A percentile compares a stretch with the other conserved stretches of the same genome.
phyloP scores from a whole-genome alignment of 305 asterid species.

The Lippia alba region DNA sequence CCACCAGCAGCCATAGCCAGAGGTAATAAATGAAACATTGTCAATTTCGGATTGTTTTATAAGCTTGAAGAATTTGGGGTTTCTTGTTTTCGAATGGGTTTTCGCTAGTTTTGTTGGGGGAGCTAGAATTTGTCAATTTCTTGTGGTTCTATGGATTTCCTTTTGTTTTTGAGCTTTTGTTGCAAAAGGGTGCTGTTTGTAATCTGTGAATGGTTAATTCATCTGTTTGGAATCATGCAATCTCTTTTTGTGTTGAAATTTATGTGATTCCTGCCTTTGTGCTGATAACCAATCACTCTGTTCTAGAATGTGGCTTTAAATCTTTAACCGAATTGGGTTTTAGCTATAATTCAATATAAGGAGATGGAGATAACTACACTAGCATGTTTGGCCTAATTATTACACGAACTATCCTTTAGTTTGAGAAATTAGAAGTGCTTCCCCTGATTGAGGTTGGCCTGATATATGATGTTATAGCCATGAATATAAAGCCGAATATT shows the following conservation, averaged over 20 bases:
- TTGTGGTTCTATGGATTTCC: constrained; percentile 7
- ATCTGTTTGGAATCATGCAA: background rate
- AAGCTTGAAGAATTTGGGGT: background rate
- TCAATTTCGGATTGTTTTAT: background rate
- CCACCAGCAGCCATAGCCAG: constrained; percentile 30
- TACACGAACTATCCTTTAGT: too few species aligned
- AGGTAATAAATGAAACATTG: constrained; percentile 33
- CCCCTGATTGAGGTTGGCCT: too few species aligned
- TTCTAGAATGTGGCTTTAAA: background rate
- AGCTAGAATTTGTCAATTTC: background rate
- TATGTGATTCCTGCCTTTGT: background rate
- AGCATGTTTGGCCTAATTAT: too few species aligned
- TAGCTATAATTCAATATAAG: too few species aligned
- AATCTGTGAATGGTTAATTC: constrained; percentile 3
- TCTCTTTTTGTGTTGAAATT: background rate
- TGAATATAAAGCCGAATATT: too few species aligned
- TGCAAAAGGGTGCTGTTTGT: background rate
- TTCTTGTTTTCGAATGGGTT: constrained; percentile 5
- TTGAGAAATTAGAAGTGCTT: too few species aligned
- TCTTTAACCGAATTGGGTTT: too few species aligned
- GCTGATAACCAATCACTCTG: background rate
- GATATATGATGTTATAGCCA: too few species aligned
- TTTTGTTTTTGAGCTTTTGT: constrained; percentile 11
- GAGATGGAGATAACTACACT: too few species aligned
- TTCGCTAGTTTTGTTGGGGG: background rate